Base-by-base conservation (phyloP, 2,329 filamentous ascomycete species). In the Penicillium paneum region DNA sequence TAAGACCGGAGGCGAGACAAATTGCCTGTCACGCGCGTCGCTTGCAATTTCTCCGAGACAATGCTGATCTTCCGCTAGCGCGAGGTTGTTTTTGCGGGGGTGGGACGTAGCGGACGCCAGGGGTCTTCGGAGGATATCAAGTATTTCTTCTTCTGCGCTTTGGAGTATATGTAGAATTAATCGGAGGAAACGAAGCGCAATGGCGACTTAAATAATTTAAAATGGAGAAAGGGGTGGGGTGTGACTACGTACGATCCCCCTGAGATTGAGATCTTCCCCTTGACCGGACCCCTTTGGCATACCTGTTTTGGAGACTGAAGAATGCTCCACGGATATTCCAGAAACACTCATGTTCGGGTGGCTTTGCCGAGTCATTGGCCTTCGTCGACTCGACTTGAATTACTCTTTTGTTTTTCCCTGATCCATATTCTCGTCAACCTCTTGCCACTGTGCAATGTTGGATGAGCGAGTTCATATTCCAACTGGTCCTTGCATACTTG, bases 381-480 rank as follows among this genome's bases (percentile, higher is more conserved):
- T 21, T 21, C 11, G 21, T 19, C 36, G 36, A 19, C 12, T 19
- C 36, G 36, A 19, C 12, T 6, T 13, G 19, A 39, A 24, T 39
- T 13, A 39, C 13, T 19, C 19, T 39, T 13, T 19, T 29, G 2
- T 32, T 32, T 31, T 31, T 32, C 15, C 17, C 13, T 19, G n/a
- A 21, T 41, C 12, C 40, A 42, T 42, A n/a, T 28, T 21, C 21
- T 45, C 54, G 8, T 55, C 53, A 28, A 64, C 59, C 19, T 62
- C 63, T 17, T 58, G 48, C 63, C 66, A 68, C 35, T 67, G 64
- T 28, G 56, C 49, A 67, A 51, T 36, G 59, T 57, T 56, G 38
- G n/a, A 67, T 58, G 32, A 64, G 50, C n/a, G 47, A 41, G 28
- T 61, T 48, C 56, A 65, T 66, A 44, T 66, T 64, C 64, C 64